These are phyloP conservation scores for Chlamydomonas sp. DNA, from an alignment of 139 green algal species.

Conservation along the genomic window DNA sequence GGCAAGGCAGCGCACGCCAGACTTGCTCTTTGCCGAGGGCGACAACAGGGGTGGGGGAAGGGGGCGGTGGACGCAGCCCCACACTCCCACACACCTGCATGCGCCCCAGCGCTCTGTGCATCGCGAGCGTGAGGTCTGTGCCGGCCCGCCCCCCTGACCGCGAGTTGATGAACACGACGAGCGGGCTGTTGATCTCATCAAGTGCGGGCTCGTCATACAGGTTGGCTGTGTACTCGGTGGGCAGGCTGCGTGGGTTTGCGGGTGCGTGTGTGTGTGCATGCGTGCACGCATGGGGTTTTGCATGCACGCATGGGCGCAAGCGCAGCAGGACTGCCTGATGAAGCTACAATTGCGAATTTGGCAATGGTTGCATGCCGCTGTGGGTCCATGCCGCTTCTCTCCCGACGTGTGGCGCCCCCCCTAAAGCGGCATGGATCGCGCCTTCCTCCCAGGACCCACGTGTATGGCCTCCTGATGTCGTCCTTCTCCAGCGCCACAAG, in stretches of 20 bases:
- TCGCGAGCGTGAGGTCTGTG: slow-evolving; percentile 45
- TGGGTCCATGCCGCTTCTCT: no score
- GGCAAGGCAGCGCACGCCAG: no score
- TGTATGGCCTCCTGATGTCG: neutral
- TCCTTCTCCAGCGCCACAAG: slow-evolving; percentile 6
- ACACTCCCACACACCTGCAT: slow-evolving; percentile 65
- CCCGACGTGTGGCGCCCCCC: neutral
- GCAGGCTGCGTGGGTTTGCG: neutral
- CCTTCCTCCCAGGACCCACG: neutral
- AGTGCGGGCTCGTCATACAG: neutral
- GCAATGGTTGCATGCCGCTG: neutral
- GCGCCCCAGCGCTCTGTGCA: slow-evolving; percentile 54
- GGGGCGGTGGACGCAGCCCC: no score
- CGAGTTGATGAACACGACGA: slow-evolving; percentile 84
- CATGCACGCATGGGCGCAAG: neutral
- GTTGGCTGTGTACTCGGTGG: slow-evolving; percentile 8
- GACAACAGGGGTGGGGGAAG: no score
- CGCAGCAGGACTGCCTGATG: neutral
- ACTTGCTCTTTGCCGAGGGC: no score
- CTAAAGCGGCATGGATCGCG: neutral
- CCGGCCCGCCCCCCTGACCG: slow-evolving; percentile 63
- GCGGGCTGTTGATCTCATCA: slow-evolving; percentile 23
- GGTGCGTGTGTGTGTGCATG: neutral
- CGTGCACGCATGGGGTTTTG: no score
- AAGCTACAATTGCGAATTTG: neutral